Evolutionary conservation across 768 basidiomycete species (phyloP).

Genomic region (Rhizopogon sp.): DNA sequence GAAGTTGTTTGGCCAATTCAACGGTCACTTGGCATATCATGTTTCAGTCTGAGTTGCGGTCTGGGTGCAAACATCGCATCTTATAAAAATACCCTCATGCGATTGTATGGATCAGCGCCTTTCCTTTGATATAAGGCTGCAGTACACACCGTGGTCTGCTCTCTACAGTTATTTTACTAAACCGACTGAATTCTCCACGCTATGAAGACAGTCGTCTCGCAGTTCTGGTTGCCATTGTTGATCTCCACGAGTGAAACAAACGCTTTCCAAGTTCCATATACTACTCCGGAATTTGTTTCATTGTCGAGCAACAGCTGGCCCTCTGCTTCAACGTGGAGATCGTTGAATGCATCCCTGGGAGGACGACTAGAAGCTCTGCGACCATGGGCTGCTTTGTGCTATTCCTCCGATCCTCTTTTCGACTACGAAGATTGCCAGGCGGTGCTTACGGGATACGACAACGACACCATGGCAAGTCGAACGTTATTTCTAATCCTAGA

Average conservation of each 20-base stretch:
- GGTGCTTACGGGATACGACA: conserved; percentile 9
- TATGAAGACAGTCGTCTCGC: not conserved
- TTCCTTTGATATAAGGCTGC: not conserved
- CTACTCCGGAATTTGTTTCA: not conserved
- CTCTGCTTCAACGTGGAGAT: conserved; percentile 3
- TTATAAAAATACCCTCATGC: not conserved
- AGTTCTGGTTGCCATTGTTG: not conserved
- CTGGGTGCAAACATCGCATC: not conserved
- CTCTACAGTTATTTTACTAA: not conserved
- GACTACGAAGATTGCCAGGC: conserved; percentile 5
- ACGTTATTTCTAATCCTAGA: not conserved
- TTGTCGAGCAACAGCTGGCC: conserved; percentile 8
- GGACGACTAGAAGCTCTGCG: conserved; percentile 9
- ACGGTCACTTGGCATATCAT: not conserved
- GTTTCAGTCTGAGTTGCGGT: not conserved
- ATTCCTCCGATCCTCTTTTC: conserved; percentile 6
- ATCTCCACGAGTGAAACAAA: not conserved
- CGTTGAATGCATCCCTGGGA: conserved; percentile 6
- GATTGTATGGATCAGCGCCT: not conserved
- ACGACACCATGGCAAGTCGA: conserved; percentile 4
- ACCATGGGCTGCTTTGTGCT: conserved; percentile 14
- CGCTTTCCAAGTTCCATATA: not conserved
- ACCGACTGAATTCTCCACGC: not conserved
- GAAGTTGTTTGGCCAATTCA: not conserved
- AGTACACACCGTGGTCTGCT: not conserved